These are phyloP conservation scores for Colletotrichum magnum DNA, from an alignment of 2,329 filamentous ascomycete genomes.

Conservation along the genomic window DNA sequence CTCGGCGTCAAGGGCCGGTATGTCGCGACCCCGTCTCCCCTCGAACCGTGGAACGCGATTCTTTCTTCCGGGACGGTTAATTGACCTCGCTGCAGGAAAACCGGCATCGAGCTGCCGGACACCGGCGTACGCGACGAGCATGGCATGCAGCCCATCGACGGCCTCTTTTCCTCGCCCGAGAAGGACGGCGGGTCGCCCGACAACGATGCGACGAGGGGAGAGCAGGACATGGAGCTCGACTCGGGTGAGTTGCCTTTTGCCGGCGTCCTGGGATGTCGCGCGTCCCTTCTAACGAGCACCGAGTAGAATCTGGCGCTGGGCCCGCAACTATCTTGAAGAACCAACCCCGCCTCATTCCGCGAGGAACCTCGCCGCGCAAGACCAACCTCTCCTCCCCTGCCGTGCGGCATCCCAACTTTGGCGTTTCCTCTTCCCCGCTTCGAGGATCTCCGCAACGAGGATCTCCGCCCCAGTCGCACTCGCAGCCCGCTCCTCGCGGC, in stretches of 20 bases:
- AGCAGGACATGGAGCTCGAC: constrained; percentile 68
- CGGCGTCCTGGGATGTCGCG: not conserved
- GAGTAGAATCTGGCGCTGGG: constrained; percentile 65
- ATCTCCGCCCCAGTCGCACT: constrained; percentile 38
- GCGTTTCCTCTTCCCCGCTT: constrained; percentile 65
- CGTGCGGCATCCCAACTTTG: constrained; percentile 71
- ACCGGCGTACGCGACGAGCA: constrained; percentile 87
- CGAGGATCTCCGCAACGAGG: constrained; percentile 53
- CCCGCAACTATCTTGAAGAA: constrained; percentile 66
- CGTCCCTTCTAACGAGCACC: constrained; percentile 42
- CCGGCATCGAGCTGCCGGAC: constrained; percentile 85
- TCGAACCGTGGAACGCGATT: not conserved
- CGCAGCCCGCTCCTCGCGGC: constrained; percentile 47
- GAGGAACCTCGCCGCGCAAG: constrained; percentile 70
- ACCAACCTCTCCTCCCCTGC: constrained; percentile 73
- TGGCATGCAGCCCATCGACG: constrained; percentile 90
- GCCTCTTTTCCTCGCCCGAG: constrained; percentile 89
- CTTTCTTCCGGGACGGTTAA: not conserved
- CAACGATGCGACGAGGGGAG: constrained; percentile 50
- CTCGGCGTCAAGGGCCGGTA: constrained; percentile 67
- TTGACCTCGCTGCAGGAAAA: constrained; percentile 76
- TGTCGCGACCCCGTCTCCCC: constrained; percentile 33
- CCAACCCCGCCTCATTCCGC: constrained; percentile 48
- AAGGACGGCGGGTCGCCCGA: constrained; percentile 55
- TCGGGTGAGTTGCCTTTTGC: constrained; percentile 57